These are phyloP conservation scores for Dioscorea dumetorum DNA, from an alignment of 106 monocot species.

Conservation along the genomic window DNA sequence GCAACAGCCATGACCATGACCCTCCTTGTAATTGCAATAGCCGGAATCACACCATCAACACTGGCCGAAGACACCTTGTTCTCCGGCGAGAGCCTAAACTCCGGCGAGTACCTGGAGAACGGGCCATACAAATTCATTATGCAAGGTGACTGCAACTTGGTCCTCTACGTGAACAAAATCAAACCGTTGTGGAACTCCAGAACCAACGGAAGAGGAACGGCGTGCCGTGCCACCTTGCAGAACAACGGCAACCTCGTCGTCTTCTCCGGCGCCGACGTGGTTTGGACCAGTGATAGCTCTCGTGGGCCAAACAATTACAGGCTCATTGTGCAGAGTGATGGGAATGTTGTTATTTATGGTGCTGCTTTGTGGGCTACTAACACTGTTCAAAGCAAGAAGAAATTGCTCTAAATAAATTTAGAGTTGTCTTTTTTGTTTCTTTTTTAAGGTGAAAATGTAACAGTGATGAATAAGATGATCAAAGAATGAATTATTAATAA, in stretches of 20 bases:
- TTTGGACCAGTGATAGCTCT: slow-evolving; percentile 15
- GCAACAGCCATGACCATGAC: neutral
- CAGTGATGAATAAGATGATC: too few relatives aligned
- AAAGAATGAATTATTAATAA: too few relatives aligned
- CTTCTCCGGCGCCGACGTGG: slow-evolving; percentile 9
- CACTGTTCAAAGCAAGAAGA: slow-evolving; percentile 13
- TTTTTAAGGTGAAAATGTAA: too few relatives aligned
- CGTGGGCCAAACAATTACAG: slow-evolving; percentile 12
- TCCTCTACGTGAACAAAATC: slow-evolving; percentile 18
- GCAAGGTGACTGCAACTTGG: slow-evolving; percentile 28
- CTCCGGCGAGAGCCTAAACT: slow-evolving; percentile 5
- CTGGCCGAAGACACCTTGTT: slow-evolving; percentile 9
- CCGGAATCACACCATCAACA: neutral
- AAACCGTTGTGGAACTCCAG: slow-evolving; percentile 13
- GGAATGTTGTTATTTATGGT: slow-evolving; percentile 27
- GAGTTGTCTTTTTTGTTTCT: too few relatives aligned
- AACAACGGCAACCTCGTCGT: slow-evolving; percentile 21
- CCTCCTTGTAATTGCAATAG: neutral
- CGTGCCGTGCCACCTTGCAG: slow-evolving; percentile 20
- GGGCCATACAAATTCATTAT: slow-evolving; percentile 18
- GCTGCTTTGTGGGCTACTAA: slow-evolving; percentile 14
- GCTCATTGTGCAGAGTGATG: slow-evolving; percentile 18
- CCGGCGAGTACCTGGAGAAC: slow-evolving; percentile 17
- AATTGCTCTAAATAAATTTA: neutral
- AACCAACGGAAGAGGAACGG: slow-evolving; percentile 11